Conservation (phyloP, 805 yeast genomes). For the Wickerhamiella parazyma region DNA sequence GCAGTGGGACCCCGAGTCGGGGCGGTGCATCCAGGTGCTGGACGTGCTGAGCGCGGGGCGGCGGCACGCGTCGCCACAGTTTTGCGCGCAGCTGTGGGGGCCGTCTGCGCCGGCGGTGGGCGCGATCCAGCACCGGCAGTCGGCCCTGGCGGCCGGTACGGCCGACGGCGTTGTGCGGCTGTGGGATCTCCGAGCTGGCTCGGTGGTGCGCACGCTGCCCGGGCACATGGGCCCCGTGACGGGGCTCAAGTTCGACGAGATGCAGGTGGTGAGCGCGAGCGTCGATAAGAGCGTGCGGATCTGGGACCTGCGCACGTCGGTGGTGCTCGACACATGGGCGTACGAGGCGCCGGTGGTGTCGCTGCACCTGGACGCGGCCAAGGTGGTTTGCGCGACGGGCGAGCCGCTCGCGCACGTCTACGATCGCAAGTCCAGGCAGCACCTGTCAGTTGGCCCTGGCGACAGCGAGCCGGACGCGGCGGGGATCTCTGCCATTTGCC, state of each 20-base stretch:
- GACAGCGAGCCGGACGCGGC: conserved; percentile 23
- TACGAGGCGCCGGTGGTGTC: conserved; percentile 43
- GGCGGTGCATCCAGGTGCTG: conserved; percentile 54
- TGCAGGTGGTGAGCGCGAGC: conserved; percentile 48
- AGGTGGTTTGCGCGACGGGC: conserved; percentile 41
- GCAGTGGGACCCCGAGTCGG: conserved; percentile 60
- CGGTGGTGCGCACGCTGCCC: conserved; percentile 26
- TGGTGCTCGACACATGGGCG: conserved; percentile 45
- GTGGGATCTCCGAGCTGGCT: conserved; percentile 66
- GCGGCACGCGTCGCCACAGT: conserved; percentile 9
- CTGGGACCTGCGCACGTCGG: conserved; percentile 65
- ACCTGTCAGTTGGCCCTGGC: conserved; percentile 40
- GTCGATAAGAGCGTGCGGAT: conserved; percentile 48
- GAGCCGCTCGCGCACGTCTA: conserved; percentile 41
- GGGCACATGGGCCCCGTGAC: conserved; percentile 65
- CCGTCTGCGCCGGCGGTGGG: conserved; percentile 34
- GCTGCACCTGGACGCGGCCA: conserved; percentile 44
- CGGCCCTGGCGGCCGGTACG: conserved; percentile 68
- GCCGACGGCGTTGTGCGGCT: conserved; percentile 61
- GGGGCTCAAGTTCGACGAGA: conserved; percentile 54
- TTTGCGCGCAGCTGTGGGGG: conserved; percentile 5
- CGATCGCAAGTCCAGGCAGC: conserved; percentile 41
- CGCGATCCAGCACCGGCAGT: conserved; percentile 57
- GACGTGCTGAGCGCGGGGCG: conserved; percentile 52
- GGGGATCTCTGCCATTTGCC: conserved; percentile 33